Base-by-base conservation (phyloP, 768 basidiomycete species). In the Tylopilus felleus region DNA sequence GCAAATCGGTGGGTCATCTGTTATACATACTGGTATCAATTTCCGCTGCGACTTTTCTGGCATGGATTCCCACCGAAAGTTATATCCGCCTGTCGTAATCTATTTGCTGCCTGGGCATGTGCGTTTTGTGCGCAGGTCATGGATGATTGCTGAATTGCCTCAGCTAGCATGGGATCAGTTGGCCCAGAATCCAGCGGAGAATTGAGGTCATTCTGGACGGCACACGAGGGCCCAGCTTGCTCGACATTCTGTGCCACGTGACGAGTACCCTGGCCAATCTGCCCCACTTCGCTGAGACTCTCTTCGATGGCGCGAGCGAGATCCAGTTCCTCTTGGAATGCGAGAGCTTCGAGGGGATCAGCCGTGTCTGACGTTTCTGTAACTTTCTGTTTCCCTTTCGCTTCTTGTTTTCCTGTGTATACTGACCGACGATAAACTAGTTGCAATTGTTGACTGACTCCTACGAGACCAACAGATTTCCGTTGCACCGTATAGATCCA, bases 271-370 rank as follows among this genome's bases (percentile, higher is more conserved):
- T 47, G 46, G 36, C 14, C 23, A 28, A 29, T 52, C 23, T 58
- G 53, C 21, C 38, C 42, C 23, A 56, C 41, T 43, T 73, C 71
- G 27, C 52, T 48, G 36, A 82, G 62, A 51, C 80, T 83, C 33
- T 76, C 73, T 61, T 73, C 72, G 21, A 84, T 74, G 10, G 80
- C 80, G 36, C 60, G 67, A 16, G 74, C 73, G 19, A 83, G 56
- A 17, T 80, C 76, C 8, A 64, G 55, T 17, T 76, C 76, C 57
- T 81, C 80, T 50, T 65, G 63, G 17, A 57, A 49, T 21, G 38
- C 55, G 27, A 68, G 57, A 23, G 57, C 56, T 31, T 51, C 56
- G n/a, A 58, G 51, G 17, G 55, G 49, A 8, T 61, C 51, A 17
- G 58, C 56, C 38, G 53, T 38, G 31, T 59, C 52, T 27, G 23